Evolutionary conservation across 352 stramenopile species (phyloP), one percentile per base, ranked within the genome.

Genomic region (Globisporangium viniferum): DNA sequence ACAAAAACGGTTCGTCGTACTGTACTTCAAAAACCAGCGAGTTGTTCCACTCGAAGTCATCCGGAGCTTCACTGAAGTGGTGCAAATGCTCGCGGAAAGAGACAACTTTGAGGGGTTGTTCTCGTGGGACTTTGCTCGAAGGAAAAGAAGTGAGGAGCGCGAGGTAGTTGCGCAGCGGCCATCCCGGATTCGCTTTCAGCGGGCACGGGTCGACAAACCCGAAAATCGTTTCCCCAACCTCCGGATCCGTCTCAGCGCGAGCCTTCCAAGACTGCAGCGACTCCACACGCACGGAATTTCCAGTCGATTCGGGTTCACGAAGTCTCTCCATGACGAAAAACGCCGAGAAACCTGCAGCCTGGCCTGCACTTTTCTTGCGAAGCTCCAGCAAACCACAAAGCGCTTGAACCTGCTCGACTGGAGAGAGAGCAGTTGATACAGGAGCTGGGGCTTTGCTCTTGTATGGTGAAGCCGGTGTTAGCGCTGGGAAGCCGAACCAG

Each of bases 401-500:
- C 15, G 70, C 62, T 10, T 74, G 24, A 14, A 71, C 68, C 36
- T 92, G 86, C 58, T 94, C 70, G 1, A 57, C 59, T 0, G 61
- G 0, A 0, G 81, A 77, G 3, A 94, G 66, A 1, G 80, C 69
- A 3, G 73, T 78, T 2, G 63, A 59, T 2, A 86, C 80, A 1
- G 59, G 22, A 9, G 60, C 31, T 4, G 80, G 69, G 7, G 69
- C 31, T 33, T 63, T 70, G 39, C 75, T 79, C 27, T 82, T 58
- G 36, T 88, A 83, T 15, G 83, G 36, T 6, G 64, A 57, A 1
- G 74, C 67, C 18, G 81, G 78, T 14, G 76, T 79, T 7, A 97
- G 64, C 7, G 89, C 92, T 20, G 93, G 92, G 64, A 98, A 98
- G 7, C 80, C 91, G 55, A 98, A 97, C 92, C 95, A 98, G 73